Evolutionary conservation across 2,329 filamentous ascomycete species (phyloP), one percentile per base, ranked within the genome.

Genomic region (Penicillium oxalicum): DNA sequence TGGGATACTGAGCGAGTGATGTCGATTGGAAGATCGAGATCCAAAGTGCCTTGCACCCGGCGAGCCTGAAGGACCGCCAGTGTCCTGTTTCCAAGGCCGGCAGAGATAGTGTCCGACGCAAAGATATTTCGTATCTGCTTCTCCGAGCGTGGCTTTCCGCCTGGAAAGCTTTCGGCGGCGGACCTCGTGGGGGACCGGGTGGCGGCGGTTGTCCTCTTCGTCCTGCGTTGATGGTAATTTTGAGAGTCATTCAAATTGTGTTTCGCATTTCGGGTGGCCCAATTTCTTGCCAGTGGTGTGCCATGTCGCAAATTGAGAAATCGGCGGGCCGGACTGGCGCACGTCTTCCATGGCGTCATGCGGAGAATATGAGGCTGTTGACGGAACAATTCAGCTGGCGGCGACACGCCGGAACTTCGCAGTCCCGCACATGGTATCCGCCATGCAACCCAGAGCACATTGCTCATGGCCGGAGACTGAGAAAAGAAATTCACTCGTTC

Each of bases 21-120:
- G 44, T 74, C 70, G 26, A 55, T 53, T 4, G 72, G 70, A 4
- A 76, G 60, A 13, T 70, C 65, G 11, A 72, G 57, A 47, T 76
- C 74, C 9, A 75, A 62, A 1, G 73, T 76, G 9, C 74, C 74
- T 32, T 65, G 59, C 12, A 71, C 47, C 24, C 74, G 70, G 26
- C 72, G 67, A n/a, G 62, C 65, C 44, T 76, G 73, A 2, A 76
- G 58, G 12, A 72, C 62, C 4, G 61, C 60, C 8, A 74, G 54
- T 13, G 68, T 54, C 9, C 69, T 66, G 46, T 72, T 72, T 2
- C 65, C 70, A 45, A 69, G 48, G 4, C 54, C 55, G 1, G 57
- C 45, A 2, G 65, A 61, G 5, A 71, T 44, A 13, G 54, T 61
- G 4, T 50, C 43, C 2, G 56, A 57, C 4, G 68, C 67, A 27